Base-by-base conservation (phyloP, 2,329 filamentous ascomycete species). In the Paecilomyces sp. region DNA sequence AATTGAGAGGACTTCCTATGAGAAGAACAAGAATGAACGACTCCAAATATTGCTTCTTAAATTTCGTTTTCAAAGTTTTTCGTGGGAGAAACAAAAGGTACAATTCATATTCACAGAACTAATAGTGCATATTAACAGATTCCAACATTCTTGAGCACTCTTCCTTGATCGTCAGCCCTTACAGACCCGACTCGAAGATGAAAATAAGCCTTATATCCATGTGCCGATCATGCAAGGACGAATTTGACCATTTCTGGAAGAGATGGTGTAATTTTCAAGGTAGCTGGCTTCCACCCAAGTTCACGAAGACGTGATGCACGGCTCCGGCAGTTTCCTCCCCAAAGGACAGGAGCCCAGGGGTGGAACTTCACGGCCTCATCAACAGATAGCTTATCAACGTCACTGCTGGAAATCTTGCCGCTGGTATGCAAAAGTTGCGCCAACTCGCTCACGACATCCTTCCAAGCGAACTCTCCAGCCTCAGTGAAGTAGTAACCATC, bases 291-390 rank as follows among this genome's bases (percentile, higher is more conserved):
- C 34, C 34, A 36, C 3, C 34, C 9, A 1, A 84, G 18, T 60
- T 61, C 70, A 36, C 11, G 34, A 36, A 13, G 34, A 15, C 34
- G 34, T 36, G 34, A 36, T 36, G 34, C 34, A 76, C 77, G 2
- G 92, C 74, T 13, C 11, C 34, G 7, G 34, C 34, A 36, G 7
- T 36, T 36, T 36, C 34, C 34, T 4, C 34, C 34, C 34, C 34
- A 36, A 36, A 36, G 34, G 9, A 36, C 34, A 36, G 34, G 9
- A 36, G 34, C 34, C 34, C 34, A 36, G 11, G 34, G 34, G 15
- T 36, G 34, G 34, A 15, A 13, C 34, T 36, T 36, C 8, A 36
- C 15, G 4, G 34, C 34, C 34, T 36, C 34, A 36, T 36, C 9
- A 36, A 36, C 34, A 12, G 34, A 15, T 12, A 36, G 34, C 34